A percentile compares a stretch with the other conserved stretches of the same genome.
These are phyloP conservation scores for Solanum paucissectum DNA, from an alignment of 257 asterid genomes.

Conservation along the genomic window DNA sequence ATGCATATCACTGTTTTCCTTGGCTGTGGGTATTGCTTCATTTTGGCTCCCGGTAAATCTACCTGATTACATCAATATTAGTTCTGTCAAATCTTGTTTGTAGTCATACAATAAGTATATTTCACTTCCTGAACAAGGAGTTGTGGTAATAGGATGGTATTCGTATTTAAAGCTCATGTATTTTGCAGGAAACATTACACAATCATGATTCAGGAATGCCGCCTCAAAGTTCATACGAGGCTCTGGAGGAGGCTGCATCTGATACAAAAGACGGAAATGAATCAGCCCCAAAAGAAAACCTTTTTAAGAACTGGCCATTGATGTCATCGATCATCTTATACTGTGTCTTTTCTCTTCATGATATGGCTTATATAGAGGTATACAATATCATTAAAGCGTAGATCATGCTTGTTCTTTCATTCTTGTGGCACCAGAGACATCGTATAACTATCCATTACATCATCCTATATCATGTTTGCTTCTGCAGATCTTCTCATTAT, in stretches of 20 bases:
- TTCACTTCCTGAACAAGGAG: not conserved
- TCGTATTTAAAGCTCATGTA: not conserved
- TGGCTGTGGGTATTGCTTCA: not conserved
- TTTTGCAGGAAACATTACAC: conserved; percentile 5
- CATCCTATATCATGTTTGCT: not conserved
- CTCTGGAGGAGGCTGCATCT: not conserved
- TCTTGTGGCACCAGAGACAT: not conserved
- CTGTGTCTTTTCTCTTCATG: conserved; percentile 12
- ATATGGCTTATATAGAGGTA: conserved; percentile 13
- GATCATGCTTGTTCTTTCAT: not conserved
- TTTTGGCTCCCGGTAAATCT: conserved; percentile 7
- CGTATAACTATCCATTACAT: not conserved
- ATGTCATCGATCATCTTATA: conserved; percentile 12
- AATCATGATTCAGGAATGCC: not conserved
- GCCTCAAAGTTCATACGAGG: not conserved
- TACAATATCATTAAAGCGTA: not conserved
- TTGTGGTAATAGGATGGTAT: not conserved
- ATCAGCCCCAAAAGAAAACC: not conserved
- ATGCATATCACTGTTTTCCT: not conserved
- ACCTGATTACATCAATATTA: not conserved
- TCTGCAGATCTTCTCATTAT: conserved; percentile 68
- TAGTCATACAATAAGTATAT: too few relatives aligned
- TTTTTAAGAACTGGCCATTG: conserved; percentile 10
- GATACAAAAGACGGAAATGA: not conserved
- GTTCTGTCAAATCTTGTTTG: not conserved